Evolutionary conservation across 768 basidiomycete species (phyloP).

Genomic region (Lepiota venenata): DNA sequence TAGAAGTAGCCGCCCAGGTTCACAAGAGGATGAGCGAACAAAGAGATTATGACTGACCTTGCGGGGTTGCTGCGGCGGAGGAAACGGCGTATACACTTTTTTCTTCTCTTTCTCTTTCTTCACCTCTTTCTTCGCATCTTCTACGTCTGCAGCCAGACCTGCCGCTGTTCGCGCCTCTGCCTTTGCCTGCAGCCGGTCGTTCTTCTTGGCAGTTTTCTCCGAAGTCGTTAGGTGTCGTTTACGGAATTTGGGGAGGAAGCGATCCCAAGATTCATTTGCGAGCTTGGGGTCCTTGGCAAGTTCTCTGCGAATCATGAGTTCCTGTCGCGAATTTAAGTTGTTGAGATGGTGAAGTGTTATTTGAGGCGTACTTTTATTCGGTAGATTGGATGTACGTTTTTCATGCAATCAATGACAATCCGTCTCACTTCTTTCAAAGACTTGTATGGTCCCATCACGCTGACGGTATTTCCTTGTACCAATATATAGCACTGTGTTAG

Average conservation of each 20-base stretch:
- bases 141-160: constrained; percentile 43
- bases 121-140: constrained; percentile 33
- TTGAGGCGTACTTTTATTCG: constrained; percentile 76
- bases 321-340: constrained; percentile 41
- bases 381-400: constrained; percentile 98
- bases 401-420: constrained; percentile 99
- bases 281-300: constrained; percentile 97
- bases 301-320: constrained; percentile 97
- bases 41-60: constrained; percentile 56
- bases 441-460: constrained; percentile 96
- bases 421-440: constrained; percentile 93
- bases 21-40: not conserved
- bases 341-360: constrained; percentile 3
- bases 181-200: constrained; percentile 61
- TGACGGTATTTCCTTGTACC: constrained; percentile 97
- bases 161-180: constrained; percentile 63
- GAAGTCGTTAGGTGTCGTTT: constrained; percentile 90
- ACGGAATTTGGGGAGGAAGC: constrained; percentile 95
- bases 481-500: constrained; percentile 96
- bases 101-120: constrained; percentile 52
- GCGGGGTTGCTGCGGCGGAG: constrained; percentile 88
- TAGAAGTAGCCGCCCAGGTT: too few relatives aligned
- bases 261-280: constrained; percentile 92
- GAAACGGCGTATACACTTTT: constrained; percentile 98
- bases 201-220: constrained; percentile 91